These are phyloP conservation scores for Tubosaeta sp. DNA, from an alignment of 768 basidiomycete genomes.

Conservation along the genomic window DNA sequence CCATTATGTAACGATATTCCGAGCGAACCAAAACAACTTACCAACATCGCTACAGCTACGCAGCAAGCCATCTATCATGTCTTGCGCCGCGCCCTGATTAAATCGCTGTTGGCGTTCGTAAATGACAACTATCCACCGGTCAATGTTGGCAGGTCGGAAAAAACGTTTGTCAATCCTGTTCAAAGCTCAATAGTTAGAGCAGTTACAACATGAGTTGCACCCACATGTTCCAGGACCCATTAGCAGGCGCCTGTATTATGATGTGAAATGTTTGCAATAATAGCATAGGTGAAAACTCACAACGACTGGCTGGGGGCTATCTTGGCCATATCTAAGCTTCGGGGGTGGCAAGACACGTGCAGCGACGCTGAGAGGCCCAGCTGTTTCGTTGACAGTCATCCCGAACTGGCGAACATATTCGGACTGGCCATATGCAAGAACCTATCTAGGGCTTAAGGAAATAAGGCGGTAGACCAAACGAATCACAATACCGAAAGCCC, in stretches of 20 bases:
- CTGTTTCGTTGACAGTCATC: conserved; percentile 51
- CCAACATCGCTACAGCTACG: conserved; percentile 53
- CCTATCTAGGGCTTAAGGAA: conserved; percentile 30
- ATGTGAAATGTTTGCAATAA: conserved; percentile 3
- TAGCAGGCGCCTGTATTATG: conserved; percentile 45
- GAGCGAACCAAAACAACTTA: conserved; percentile 31
- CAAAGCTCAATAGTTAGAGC: conserved; percentile 3
- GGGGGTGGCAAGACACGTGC: conserved; percentile 67
- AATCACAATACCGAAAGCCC: conserved; percentile 45
- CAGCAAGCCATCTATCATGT: conserved; percentile 54
- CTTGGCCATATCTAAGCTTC: conserved; percentile 58
- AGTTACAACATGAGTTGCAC: conserved; percentile 9
- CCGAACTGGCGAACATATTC: conserved; percentile 75
- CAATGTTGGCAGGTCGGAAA: conserved; percentile 49
- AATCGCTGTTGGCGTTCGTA: conserved; percentile 65
- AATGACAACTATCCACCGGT: conserved; percentile 59
- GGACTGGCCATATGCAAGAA: conserved; percentile 66
- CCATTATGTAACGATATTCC: background rate
- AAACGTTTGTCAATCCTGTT: conserved; percentile 70
- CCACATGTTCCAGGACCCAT: conserved; percentile 80
- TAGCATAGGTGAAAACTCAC: conserved; percentile 34
- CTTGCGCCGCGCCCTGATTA: conserved; percentile 39
- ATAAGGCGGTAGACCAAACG: background rate
- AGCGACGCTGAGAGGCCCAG: conserved; percentile 50
- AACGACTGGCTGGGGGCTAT: conserved; percentile 52